Base-by-base conservation (phyloP, 2,329 filamentous ascomycete species). In the Fusarium napiforme region DNA sequence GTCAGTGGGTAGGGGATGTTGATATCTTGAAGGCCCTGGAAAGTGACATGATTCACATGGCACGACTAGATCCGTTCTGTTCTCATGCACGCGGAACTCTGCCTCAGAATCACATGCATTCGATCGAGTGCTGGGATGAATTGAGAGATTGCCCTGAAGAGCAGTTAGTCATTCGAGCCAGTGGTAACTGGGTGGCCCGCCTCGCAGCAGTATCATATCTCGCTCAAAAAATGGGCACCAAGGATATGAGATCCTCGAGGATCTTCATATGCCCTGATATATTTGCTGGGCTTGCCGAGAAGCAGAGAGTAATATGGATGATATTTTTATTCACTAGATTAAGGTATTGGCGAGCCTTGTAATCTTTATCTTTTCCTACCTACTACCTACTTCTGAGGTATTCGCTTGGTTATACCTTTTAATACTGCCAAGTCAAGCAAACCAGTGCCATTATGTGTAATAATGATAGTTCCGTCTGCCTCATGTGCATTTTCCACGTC, bases 381-480 rank as follows among this genome's bases (percentile, higher is more conserved):
- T 26, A 26, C 26, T 26, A 26, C 26, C 26, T 28, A 28, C 26
- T 28, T 28, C 26, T 28, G 26, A 28, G 26, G 26, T 28, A 28
- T 28, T 28, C 26, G 26, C 26, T 28, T 28, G 26, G 26, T 28
- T 28, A 28, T 28, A 28, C 26, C 26, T 28, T 28, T 28, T 28
- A 28, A 28, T 28, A 28, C 26, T 28, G 26, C 26, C 26, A 28
- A 28, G 26, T 28, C 26, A 28, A 28, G 26, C 26, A 28, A 28
- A 28, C 7, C 26, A 28, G 26, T 28, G 26, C 26, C 26, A 28
- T 28, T 28, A 28, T 28, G 26, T n/a, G 46, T 49, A 30, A n/a
- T n/a, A 3, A 30, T 1, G 6, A 28, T 4, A 30, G 2, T 49
- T 2, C 30, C 19, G 1, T 49, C 14, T 3, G 19, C 28, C 0